Evolutionary conservation across 495 filamentous ascomycete genomes (phyloP).

Genomic region (Lasiosphaeria miniovina): DNA sequence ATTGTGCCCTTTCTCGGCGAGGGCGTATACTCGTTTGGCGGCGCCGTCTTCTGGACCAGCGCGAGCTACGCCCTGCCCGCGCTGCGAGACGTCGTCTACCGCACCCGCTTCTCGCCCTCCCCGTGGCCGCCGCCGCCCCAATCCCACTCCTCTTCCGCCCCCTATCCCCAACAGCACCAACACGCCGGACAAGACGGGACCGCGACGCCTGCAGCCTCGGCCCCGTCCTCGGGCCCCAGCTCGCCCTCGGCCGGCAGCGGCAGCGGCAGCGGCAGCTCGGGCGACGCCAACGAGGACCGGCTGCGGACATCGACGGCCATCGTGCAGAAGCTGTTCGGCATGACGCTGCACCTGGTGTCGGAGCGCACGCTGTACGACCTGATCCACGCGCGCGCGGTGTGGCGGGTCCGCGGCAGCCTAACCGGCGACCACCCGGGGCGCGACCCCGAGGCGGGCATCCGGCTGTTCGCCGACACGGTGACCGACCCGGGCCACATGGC

Average conservation of each 20-base stretch:
- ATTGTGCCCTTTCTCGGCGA: conserved; percentile 17
- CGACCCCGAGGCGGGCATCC: conserved; percentile 7
- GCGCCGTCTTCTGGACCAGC: conserved; percentile 15
- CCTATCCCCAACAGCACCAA: background rate
- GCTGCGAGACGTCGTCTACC: conserved; percentile 2
- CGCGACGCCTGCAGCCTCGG: background rate
- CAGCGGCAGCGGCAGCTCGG: background rate
- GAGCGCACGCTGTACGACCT: conserved; percentile 12
- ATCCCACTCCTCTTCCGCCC: background rate
- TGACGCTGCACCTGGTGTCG: background rate
- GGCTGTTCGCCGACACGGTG: conserved; percentile 9
- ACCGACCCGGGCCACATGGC: background rate
- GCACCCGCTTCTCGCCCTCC: background rate
- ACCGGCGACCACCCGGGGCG: conserved; percentile 14
- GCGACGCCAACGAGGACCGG: background rate
- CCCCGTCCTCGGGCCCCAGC: too few relatives aligned
- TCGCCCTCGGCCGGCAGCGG: too few relatives aligned
- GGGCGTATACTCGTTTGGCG: conserved; percentile 11
- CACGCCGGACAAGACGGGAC: background rate
- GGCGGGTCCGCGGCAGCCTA: conserved; percentile 12
- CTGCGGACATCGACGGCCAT: background rate
- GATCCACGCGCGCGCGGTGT: conserved; percentile 17
- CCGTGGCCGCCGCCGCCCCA: background rate
- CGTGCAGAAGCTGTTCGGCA: conserved; percentile 9
- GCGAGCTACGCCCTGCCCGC: conserved; percentile 9